Base-by-base conservation (phyloP, 2,329 filamentous ascomycete genomes). In the Chaetomiaceae sp. region DNA sequence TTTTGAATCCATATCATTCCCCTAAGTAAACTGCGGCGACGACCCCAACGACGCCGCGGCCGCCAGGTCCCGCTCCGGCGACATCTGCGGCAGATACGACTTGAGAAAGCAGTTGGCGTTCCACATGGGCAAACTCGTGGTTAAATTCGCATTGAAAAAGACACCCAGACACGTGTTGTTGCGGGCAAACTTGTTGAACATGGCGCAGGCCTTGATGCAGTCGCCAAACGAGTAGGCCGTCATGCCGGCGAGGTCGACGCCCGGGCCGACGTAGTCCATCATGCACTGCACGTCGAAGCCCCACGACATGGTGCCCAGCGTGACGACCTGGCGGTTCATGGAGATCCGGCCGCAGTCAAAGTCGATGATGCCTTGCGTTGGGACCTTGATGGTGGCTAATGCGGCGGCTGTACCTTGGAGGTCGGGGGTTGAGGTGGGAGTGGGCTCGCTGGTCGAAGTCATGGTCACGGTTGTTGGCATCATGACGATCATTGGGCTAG, bases 151-250 rank as follows among this genome's bases (percentile, higher is more conserved):
- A 20, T 33, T 52, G 34, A 59, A 59, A 20, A 46, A 46, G 12
- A 59, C 52, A 6, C 52, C 55, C 8, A 59, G 22, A 22, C 57
- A 59, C 1, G 54, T 59, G 12, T 59, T 53, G 46, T 59, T 59
- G 11, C 47, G 34, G 7, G 52, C 43, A 9, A 57, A 38, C 19
- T 46, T 50, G 39, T 59, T 59, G 38, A 53, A 50, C 29, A 55
- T 48, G 22, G 52, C 55, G 36, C 57, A 59, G 6, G 57, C 52
- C 7, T 8, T 12, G 25, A 59, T 43, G 27, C 56, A 58, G 31
- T 54, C 56, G n/a, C 49, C 53, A 33, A 58, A 58, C 3, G 48
- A 25, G 39, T 58, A 58, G 20, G 46, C 38, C 17, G 54, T 56
- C 36, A 49, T 56, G n/a, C 44, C 53, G 5, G 51, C 49, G 8